Base-by-base conservation (phyloP, 305 asterid genomes). In the Fraxinus nigra region DNA sequence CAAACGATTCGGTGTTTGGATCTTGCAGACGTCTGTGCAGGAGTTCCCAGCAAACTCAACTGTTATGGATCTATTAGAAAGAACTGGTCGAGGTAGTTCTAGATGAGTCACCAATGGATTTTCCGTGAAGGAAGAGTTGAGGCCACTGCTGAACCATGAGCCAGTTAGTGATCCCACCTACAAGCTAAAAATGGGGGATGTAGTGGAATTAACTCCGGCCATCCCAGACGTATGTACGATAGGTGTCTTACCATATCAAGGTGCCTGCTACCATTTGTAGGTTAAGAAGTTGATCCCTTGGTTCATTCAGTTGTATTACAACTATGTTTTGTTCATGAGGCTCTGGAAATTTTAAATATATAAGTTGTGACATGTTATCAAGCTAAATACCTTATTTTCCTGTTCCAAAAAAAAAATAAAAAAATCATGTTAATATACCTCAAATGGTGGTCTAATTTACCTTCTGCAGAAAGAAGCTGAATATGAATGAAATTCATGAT, bases 131-230 rank as follows among this genome's bases (percentile, higher is more conserved):
- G 54, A 96, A 87, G 98, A 94, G 81, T 88, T 93, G 46, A 89
- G 98, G 91, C 98, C 98, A 4, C 83, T 85, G 85, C 81, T 94
- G 82, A 94, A 94, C 90, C 93, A 89, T 7, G 87, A 87, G 75
- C 89, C 97, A 1, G 88, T 96, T 14, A 84, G 72, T 14, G 97
- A 96, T 82, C 95, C 95, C 0, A 80, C 82, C 11, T 89, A 93
- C 91, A 93, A 91, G 89, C 92, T 96, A 67, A 89, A 89, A 75
- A 96, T 96, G 99, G 99, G 98, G 5, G 99, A 94, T 34, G 97
- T 96, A 46, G 92, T 94, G 85, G 99, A 94, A 82, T 46, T 94
- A 81, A 92, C 98, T 81, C 98, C 97, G 2, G 89, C 98, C 22
- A 0, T 33, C 35, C 35, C 35, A 24, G 26, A 24, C 26, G 26